Evolutionary conservation across 2,329 filamentous ascomycete genomes (phyloP).

Genomic region (Aspergillus pseudotamarii): DNA sequence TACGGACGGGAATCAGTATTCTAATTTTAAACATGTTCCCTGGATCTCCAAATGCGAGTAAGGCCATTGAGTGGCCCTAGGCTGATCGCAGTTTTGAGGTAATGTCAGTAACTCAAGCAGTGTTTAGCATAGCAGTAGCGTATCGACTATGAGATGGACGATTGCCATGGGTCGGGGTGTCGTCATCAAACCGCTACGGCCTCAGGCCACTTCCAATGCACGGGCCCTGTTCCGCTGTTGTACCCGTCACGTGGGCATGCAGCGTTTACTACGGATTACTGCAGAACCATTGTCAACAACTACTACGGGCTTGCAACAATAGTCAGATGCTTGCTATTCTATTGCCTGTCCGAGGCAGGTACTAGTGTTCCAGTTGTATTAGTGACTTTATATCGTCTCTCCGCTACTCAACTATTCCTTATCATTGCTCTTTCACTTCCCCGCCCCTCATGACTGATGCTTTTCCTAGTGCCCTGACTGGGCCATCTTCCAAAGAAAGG

Average conservation of each 20-base stretch:
- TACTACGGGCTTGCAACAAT: background rate
- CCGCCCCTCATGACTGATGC: constrained; percentile 37
- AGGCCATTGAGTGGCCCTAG: too few species aligned
- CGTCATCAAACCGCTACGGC: background rate
- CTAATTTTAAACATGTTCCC: too few species aligned
- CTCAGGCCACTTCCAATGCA: background rate
- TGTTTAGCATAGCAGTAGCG: too few species aligned
- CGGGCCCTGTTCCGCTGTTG: background rate
- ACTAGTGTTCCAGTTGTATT: background rate
- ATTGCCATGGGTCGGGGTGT: background rate
- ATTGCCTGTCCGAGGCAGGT: background rate
- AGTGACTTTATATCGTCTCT: background rate
- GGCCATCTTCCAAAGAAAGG: constrained; percentile 64
- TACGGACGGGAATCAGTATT: too few species aligned
- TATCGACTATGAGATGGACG: background rate
- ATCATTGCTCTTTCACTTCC: background rate
- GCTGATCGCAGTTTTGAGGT: too few species aligned
- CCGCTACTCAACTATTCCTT: background rate
- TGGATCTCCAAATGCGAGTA: too few species aligned
- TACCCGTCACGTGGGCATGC: background rate
- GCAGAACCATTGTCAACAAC: background rate
- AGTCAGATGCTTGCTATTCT: background rate
- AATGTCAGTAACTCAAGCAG: too few species aligned
- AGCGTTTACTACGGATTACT: constrained; percentile 2
- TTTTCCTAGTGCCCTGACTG: constrained; percentile 40